Conservation (phyloP, 306 rosid species). For the Cicer arietinum region DNA sequence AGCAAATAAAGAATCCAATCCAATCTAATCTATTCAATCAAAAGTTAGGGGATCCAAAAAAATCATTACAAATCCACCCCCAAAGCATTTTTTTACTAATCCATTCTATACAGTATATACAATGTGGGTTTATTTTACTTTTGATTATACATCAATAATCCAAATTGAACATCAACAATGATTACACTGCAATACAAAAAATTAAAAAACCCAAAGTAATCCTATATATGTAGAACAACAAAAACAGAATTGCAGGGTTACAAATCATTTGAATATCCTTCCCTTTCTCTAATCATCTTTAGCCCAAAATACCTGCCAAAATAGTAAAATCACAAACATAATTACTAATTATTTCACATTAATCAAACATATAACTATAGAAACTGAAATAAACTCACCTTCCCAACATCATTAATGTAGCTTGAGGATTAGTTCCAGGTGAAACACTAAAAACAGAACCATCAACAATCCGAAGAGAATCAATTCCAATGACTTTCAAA, state of each 20-base stretch:
- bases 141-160: constrained; percentile 1
- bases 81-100: not conserved
- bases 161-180: constrained; percentile 6
- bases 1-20: constrained; percentile 18
- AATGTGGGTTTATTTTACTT: not conserved
- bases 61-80: not conserved
- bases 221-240: not conserved
- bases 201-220: not conserved
- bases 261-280: constrained; percentile 24
- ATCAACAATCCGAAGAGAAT: constrained; percentile 75
- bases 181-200: not conserved
- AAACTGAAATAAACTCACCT: constrained; percentile 15
- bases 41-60: not conserved
- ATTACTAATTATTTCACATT: constrained; percentile 16
- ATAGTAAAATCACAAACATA: constrained; percentile 2
- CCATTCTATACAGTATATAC: not conserved
- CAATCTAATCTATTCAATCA: constrained; percentile 21
- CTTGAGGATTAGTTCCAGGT: constrained; percentile 96
- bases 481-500: constrained; percentile 59
- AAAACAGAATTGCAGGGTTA: constrained; percentile 16
- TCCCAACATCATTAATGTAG: constrained; percentile 91
- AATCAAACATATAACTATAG: not conserved
- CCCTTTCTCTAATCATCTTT: constrained; percentile 55
- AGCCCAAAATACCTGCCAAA: constrained; percentile 65
- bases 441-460: constrained; percentile 80